Conservation (phyloP, 1,284 basidiomycete genomes). For the Agaricales sp. region DNA sequence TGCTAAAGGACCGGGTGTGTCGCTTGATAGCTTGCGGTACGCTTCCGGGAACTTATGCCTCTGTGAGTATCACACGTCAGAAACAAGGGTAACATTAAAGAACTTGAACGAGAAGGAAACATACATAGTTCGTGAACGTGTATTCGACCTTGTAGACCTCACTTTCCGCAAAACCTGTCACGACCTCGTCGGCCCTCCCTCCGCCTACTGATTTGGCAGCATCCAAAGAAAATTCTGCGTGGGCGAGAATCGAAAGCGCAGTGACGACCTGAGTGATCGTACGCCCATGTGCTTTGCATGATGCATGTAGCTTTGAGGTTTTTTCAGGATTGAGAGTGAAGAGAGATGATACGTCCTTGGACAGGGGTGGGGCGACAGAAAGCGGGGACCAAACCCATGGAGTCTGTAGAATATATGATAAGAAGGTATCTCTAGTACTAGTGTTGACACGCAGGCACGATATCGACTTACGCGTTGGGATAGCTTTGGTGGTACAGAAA, state of each 20-base stretch:
- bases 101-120: neutral
- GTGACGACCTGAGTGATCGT: slow-evolving; percentile 12
- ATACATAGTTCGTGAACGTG: slow-evolving; percentile 10
- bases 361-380: too few species aligned
- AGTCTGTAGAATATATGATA: too few species aligned
- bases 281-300: slow-evolving; percentile 6
- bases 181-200: slow-evolving; percentile 9
- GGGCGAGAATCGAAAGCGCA: slow-evolving; percentile 9
- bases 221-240: slow-evolving; percentile 7
- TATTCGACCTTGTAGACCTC: slow-evolving; percentile 6
- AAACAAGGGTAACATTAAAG: neutral
- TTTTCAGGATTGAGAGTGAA: slow-evolving; percentile 7
- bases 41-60: slow-evolving; percentile 9
- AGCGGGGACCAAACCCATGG: too few species aligned
- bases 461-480: too few species aligned
- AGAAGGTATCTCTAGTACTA: too few species aligned
- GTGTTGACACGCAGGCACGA: too few species aligned
- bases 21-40: slow-evolving; percentile 7
- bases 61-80: slow-evolving; percentile 3
- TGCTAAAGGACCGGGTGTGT: slow-evolving; percentile 4
- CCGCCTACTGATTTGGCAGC: slow-evolving; percentile 5
- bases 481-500: too few species aligned
- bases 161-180: slow-evolving; percentile 2
- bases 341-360: slow-evolving; percentile 7
- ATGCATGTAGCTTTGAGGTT: slow-evolving; percentile 8